Base-by-base conservation (phyloP, 2,329 filamentous ascomycete species). In the Neopestalotiopsis sp. region DNA sequence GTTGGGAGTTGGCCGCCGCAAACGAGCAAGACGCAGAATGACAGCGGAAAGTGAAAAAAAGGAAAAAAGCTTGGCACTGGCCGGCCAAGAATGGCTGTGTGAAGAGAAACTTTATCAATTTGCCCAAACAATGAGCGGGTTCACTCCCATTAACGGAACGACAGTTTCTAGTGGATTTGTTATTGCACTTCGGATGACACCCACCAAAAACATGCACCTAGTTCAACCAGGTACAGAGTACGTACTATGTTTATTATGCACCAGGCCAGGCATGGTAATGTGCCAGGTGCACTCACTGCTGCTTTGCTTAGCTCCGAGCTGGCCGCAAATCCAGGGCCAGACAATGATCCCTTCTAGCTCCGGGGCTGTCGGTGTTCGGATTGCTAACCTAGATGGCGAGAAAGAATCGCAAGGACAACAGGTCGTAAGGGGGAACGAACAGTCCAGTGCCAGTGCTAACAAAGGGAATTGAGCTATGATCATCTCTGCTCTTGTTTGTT, bases 11-110 rank as follows among this genome's bases (percentile, higher is more conserved):
- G 45, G 45, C 20, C 45, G 45, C 45, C 45, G 45, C 45, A 53
- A 53, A 53, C 45, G 45, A 53, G 17, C 7, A 53, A 7, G 45
- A 17, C 20, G 45, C 17, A n/a, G 59, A 62, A n/a, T 62, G 28
- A 30, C 59, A 34, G 32, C 30, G 59, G 28, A 38, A 40, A 38
- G 34, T 38, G 34, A 38, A 10, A 38, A 38, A 38, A 38, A 10
- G 17, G 40, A 20, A 28, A 53, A 64, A 64, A 49, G 61, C 61
- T 64, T 64, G 61, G 61, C 61, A 30, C 59, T 5, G 17, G 59
- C 30, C 7, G 40, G 61, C 61, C 61, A 64, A 64, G 61, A 49
- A 64, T 45, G 61, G 40, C 61, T 49, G 61, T 64, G 61, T 45
- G 42, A 64, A 49, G 40, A 30, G 7, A 62, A 40, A 62, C n/a